Base-by-base conservation (phyloP, 23 red algal genomes). In the Gracilaria domingensis region DNA sequence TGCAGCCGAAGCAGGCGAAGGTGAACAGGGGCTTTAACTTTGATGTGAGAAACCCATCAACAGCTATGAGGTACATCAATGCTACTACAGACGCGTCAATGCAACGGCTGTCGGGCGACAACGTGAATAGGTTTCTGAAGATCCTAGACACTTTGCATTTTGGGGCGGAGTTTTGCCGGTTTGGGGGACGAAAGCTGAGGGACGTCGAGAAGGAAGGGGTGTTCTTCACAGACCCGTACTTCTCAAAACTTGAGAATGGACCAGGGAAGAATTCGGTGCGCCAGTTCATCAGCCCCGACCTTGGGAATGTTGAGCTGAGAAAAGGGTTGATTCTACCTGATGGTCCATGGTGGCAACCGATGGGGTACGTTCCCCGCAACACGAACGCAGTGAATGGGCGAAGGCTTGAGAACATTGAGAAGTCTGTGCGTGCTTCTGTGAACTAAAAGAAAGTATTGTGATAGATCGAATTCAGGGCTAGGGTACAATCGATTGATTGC, bases 41-140 rank as follows among this genome's bases (percentile, higher is more conserved):
- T 40, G 88, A 83, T 20, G 72, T 91, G 1, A n/a, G 65, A 12
- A 75, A 91, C 55, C 74, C 88, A 0, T 80, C 62, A 5, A 83
- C 88, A 16, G 88, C 88, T 8, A 67, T 81, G 56, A 76, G 88
- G 18, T 71, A 44, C 58, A 11, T 83, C 16, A 47, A 25, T 50
- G 49, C 28, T 13, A 65, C 39, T 21, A 12, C 62, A 25, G 83
- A 72, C 28, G 83, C 20, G 3, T 37, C 65, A 18, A 55, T 74
- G 83, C 83, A 87, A 54, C 24, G 39, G 67, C 39, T 87, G 42
- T 33, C 55, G 24, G 62, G 83, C 12, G 38, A 25, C 33, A 45
- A 20, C 14, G 51, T 55, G 9, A 55, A 55, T 16, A 8, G 51
- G 18, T 55, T 55, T 55, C 17, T 55, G 51, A 55, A 55, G 17